Conservation (phyloP, 164 flowering plant genomes). For the Vitis riparia region DNA sequence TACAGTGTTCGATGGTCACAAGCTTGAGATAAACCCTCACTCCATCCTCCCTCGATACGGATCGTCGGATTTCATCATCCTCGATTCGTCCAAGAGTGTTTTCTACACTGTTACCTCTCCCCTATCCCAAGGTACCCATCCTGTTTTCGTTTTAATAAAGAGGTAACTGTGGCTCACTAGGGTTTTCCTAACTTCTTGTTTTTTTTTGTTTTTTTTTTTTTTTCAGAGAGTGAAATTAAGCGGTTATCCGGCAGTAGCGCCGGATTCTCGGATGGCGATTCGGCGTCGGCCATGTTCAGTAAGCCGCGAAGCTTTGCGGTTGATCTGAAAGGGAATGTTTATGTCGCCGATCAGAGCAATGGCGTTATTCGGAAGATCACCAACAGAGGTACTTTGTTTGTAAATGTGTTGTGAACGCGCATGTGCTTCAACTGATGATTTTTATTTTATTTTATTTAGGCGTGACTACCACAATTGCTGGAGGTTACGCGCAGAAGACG, state of each 20-base stretch:
- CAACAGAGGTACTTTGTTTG: constrained; percentile 35
- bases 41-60: constrained; percentile 35
- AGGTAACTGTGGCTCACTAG: no score
- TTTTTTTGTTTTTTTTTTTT: not conserved
- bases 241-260: constrained; percentile 49
- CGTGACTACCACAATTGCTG: constrained; percentile 77
- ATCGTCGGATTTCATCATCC: constrained; percentile 51
- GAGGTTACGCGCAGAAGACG: constrained; percentile 41
- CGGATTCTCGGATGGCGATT: constrained; percentile 62
- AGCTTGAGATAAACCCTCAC: constrained; percentile 49
- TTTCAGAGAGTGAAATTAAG: constrained; percentile 45
- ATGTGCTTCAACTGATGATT: no score
- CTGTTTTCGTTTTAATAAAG: not conserved
- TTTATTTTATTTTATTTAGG: constrained; percentile 31
- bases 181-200: not conserved
- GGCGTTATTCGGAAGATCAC: constrained; percentile 63
- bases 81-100: constrained; percentile 54
- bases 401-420: not conserved
- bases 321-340: constrained; percentile 66
- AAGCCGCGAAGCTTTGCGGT: constrained; percentile 67
- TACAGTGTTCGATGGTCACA: constrained; percentile 65
- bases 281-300: constrained; percentile 42
- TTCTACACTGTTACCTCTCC: constrained; percentile 56
- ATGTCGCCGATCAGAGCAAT: constrained; percentile 67
- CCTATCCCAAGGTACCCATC: constrained; percentile 39